Conservation (phyloP, 1,139 yeast species). For the Pichia sp. region DNA sequence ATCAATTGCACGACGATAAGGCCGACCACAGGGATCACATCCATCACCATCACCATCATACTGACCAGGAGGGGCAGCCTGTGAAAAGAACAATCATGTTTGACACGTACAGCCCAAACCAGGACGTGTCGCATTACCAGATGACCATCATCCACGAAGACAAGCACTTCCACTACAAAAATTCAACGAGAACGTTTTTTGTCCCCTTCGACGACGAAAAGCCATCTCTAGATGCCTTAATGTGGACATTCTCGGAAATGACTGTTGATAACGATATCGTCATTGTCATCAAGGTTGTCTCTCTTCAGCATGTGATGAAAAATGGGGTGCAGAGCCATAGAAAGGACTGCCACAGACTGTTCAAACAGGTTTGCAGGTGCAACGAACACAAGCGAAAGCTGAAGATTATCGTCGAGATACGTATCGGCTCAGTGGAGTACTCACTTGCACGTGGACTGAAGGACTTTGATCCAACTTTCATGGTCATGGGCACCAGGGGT, state of each 20-base stretch:
- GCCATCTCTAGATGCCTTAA: conserved; percentile 56
- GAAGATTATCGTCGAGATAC: conserved; percentile 50
- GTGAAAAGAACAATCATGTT: conserved; percentile 21
- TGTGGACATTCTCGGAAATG: conserved; percentile 65
- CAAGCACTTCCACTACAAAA: conserved; percentile 48
- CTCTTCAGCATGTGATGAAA: conserved; percentile 37
- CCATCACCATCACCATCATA: background rate
- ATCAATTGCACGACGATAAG: conserved; percentile 14
- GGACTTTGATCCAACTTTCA: conserved; percentile 62
- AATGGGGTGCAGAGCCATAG: conserved; percentile 37
- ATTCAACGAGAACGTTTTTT: conserved; percentile 59
- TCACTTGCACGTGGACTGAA: conserved; percentile 51
- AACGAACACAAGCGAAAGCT: conserved; percentile 44
- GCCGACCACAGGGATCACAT: conserved; percentile 5
- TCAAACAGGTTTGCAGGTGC: conserved; percentile 43
- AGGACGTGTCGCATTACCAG: conserved; percentile 23
- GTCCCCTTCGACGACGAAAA: conserved; percentile 58
- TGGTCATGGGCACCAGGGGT: conserved; percentile 62
- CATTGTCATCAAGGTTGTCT: conserved; percentile 56
- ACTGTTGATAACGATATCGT: conserved; percentile 62
- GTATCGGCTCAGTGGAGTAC: conserved; percentile 59
- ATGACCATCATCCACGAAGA: conserved; percentile 44
- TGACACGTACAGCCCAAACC: conserved; percentile 27
- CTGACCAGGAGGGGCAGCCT: background rate
- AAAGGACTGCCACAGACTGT: conserved; percentile 36